Evolutionary conservation across 306 rosid genomes (phyloP), one percentile per base, ranked within the genome.

Genomic region (Betula pendula): DNA sequence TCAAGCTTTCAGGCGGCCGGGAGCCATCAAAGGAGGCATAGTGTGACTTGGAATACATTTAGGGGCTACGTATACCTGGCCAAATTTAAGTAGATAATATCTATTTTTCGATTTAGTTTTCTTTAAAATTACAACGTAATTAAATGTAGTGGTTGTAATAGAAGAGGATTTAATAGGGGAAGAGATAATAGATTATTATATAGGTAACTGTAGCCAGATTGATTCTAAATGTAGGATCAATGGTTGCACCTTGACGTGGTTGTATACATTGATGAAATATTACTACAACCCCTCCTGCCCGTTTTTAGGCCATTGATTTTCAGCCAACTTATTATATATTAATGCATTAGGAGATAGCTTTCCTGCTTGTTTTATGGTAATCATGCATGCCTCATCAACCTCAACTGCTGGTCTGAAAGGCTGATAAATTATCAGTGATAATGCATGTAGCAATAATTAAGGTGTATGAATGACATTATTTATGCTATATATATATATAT

Each of bases 301-400:
- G n/a, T 16, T 49, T 13, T 71, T 33, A 29, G 66, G 51, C 73
- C 77, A 43, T 59, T 69, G 27, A 73, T 50, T 65, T 69, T 52
- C 74, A 78, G 33, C 83, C 35, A 52, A 53, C 77, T 50, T 6
- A 3, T 77, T 29, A 29, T n/a, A n/a, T 40, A 77, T 40, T 43
- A 68, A 72, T 72, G 33, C 40, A 40, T 31, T 22, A 52, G 8
- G 63, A 8, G 8, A 10, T 38, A 66, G 22, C 45, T 66, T 66
- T n/a, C 22, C 20, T 16, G 5, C 24, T 31, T 38, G 25, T 8
- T 45, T n/a, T 25, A 44, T n/a, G 40, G 51, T 40, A 50, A 67
- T 68, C 68, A 47, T 42, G 27, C 72, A 47, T 50, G 42, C 72
- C 22, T 78, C 68, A 72, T 51, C 73, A 60, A 74, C 76, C 76